Evolutionary conservation across 2,329 filamentous ascomycete species (phyloP).

Genomic region (Clonostachys sp.): DNA sequence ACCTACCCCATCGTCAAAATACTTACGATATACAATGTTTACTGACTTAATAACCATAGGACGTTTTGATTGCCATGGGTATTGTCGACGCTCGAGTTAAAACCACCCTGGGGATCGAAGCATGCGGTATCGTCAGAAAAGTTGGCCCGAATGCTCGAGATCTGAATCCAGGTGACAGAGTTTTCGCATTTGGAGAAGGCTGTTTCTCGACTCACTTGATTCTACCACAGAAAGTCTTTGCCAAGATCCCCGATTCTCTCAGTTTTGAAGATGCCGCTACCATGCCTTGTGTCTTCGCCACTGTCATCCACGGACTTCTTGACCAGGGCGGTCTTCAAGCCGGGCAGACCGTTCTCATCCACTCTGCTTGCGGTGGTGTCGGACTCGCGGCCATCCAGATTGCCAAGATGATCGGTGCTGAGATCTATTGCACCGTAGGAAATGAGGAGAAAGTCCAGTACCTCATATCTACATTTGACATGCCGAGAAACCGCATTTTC

Average conservation of each 20-base stretch:
- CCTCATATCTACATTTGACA: conserved; percentile 14
- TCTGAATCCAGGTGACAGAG: conserved; percentile 10
- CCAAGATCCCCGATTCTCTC: conserved; percentile 2
- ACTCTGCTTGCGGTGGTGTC: conserved; percentile 16
- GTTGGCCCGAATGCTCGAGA: conserved; percentile 8
- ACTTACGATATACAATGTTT: too few species aligned
- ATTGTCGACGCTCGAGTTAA: conserved; percentile 14
- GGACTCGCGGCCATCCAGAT: conserved; percentile 18
- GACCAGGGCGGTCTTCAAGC: conserved; percentile 15
- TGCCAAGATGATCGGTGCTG: conserved; percentile 7
- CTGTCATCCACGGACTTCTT: conserved; percentile 6
- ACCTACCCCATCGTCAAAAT: too few species aligned
- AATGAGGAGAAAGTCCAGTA: conserved; percentile 17
- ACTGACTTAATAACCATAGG: conserved; percentile 5
- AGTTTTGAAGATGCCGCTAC: conserved; percentile 16
- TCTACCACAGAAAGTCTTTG: background rate
- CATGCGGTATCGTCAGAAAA: conserved; percentile 10
- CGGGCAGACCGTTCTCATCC: conserved; percentile 21
- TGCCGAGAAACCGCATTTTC: conserved; percentile 22
- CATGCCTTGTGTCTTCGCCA: conserved; percentile 3
- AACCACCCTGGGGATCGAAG: conserved; percentile 26
- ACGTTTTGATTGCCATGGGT: conserved; percentile 27
- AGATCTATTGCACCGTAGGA: conserved; percentile 20
- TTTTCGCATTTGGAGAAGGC: conserved; percentile 11
- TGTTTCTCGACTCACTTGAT: conserved; percentile 10